Evolutionary conservation across 257 asterid species (phyloP).

Genomic region (Salvia splendens): DNA sequence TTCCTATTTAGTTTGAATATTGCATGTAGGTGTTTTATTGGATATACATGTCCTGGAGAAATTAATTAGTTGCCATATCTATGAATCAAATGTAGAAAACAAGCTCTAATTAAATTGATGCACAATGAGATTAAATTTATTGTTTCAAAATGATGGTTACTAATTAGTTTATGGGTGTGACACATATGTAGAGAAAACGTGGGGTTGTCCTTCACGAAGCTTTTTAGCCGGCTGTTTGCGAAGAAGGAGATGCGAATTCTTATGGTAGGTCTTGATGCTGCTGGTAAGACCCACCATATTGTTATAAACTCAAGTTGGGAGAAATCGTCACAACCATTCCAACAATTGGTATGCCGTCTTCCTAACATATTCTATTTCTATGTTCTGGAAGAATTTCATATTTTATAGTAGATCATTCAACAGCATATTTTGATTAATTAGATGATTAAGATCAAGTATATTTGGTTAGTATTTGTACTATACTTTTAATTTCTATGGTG

Average conservation of each 20-base stretch:
- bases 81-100: neutral
- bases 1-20: no score
- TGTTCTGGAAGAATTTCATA: neutral
- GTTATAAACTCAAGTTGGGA: conserved; percentile 85
- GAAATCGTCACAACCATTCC: conserved; percentile 79
- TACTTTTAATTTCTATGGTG: neutral
- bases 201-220: conserved; percentile 85
- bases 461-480: neutral
- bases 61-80: neutral
- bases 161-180: conserved; percentile 25
- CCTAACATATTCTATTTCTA: neutral
- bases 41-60: no score
- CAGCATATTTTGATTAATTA: neutral
- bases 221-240: conserved; percentile 74
- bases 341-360: conserved; percentile 64
- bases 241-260: conserved; percentile 82
- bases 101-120: neutral
- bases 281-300: conserved; percentile 85
- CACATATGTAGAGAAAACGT: conserved; percentile 46
- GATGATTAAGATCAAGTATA: neutral
- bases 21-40: no score
- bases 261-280: conserved; percentile 88
- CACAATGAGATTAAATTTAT: neutral
- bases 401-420: neutral
- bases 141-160: conserved; percentile 4